Percentiles rank a stretch among this genome's conserved stretches.
Conservation (phyloP, 129 eudicot species). For the Centrapalus pauciflorus region DNA sequence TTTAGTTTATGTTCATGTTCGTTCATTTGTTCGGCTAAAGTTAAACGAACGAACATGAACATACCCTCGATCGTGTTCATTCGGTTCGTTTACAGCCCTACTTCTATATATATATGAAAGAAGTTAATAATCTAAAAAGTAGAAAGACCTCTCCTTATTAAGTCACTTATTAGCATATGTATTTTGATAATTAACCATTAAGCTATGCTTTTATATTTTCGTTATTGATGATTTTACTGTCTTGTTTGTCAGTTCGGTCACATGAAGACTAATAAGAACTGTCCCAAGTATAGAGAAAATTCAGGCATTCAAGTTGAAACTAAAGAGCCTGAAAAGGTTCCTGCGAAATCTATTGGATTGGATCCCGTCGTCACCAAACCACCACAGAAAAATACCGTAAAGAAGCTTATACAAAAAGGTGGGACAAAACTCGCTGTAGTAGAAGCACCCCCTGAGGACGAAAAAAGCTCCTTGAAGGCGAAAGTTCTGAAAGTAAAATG, state of each 20-base stretch:
- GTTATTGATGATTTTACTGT: not conserved
- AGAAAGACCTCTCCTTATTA: too few relatives aligned
- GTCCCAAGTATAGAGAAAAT: conserved; percentile 86
- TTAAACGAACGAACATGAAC: too few relatives aligned
- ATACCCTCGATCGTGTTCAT: too few relatives aligned
- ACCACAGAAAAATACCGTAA: conserved; percentile 44
- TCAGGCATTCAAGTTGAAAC: conserved; percentile 46
- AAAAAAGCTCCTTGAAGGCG: conserved; percentile 52
- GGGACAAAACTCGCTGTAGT: conserved; percentile 43
- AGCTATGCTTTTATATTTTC: not conserved
- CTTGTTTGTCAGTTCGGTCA: conserved; percentile 70
- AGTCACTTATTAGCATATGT: too few relatives aligned
- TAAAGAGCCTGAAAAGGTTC: conserved; percentile 50
- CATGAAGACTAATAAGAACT: conserved; percentile 92
- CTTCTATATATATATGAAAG: too few relatives aligned
- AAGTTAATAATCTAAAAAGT: too few relatives aligned
- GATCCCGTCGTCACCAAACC: conserved; percentile 42
- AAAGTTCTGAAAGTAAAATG: conserved; percentile 82
- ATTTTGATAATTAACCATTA: not conserved
- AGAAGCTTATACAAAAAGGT: conserved; percentile 50
- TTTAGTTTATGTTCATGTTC: too few relatives aligned
- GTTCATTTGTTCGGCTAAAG: too few relatives aligned
- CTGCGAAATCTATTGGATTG: conserved; percentile 31
- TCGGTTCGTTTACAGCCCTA: too few relatives aligned
- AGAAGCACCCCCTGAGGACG: conserved; percentile 71